Evolutionary conservation across 768 basidiomycete genomes (phyloP).

Genomic region (Termitomyces sp.): DNA sequence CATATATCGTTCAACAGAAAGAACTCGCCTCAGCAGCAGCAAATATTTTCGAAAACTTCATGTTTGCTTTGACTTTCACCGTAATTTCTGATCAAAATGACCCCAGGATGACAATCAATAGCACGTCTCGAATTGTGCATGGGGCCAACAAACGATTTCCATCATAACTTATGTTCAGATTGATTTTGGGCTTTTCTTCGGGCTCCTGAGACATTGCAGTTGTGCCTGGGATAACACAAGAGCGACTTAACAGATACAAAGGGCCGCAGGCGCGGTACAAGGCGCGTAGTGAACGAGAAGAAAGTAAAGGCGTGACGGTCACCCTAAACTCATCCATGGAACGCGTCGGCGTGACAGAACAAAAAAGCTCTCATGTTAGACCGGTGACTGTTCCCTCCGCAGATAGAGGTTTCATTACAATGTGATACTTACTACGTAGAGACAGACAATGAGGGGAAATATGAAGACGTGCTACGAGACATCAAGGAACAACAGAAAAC

Average conservation of each 20-base stretch:
- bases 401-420: too few relatives aligned
- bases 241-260: neutral
- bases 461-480: neutral
- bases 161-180: constrained; percentile 51
- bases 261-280: constrained; percentile 2
- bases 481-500: neutral
- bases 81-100: constrained; percentile 42
- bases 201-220: constrained; percentile 39
- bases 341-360: constrained; percentile 4
- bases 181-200: constrained; percentile 68
- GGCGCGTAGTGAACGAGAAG: constrained; percentile 2
- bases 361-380: neutral
- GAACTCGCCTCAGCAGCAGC: constrained; percentile 56
- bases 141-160: constrained; percentile 35
- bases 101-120: neutral
- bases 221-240: neutral
- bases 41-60: constrained; percentile 62
- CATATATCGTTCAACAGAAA: neutral
- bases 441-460: neutral
- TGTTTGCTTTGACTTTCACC: constrained; percentile 60
- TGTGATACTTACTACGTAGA: neutral
- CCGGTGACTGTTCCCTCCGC: too few relatives aligned
- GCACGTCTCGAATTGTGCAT: neutral
- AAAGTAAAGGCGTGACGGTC: constrained; percentile 7
- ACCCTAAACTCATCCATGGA: neutral